Evolutionary conservation across 2,329 filamentous ascomycete genomes (phyloP).

Genomic region (Cylindrodendrum hubeiense): DNA sequence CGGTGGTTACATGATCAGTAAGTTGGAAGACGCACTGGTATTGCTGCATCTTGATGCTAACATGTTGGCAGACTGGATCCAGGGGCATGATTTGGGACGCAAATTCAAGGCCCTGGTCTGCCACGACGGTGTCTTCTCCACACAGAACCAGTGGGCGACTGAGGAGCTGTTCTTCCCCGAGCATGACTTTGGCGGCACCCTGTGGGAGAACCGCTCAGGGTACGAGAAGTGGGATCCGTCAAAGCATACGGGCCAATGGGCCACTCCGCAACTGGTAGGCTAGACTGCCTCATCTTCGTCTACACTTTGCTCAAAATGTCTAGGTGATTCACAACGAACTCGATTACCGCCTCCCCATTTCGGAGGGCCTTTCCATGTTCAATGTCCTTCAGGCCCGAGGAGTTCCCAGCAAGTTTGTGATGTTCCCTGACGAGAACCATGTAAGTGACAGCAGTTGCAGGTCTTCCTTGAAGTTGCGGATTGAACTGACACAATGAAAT

Average conservation of each 20-base stretch:
- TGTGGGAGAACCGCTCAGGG: constrained; percentile 71
- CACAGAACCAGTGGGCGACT: constrained; percentile 72
- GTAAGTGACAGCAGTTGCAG: constrained; percentile 44
- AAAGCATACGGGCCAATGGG: constrained; percentile 76
- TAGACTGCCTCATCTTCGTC: background rate
- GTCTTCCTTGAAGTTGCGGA: background rate
- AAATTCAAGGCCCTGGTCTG: constrained; percentile 90
- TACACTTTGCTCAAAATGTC: constrained; percentile 17
- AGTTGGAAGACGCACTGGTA: constrained; percentile 37
- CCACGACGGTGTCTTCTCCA: constrained; percentile 88
- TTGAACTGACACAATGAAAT: background rate
- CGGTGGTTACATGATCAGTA: constrained; percentile 81
- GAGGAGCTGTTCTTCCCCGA: constrained; percentile 80
- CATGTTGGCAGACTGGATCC: constrained; percentile 79
- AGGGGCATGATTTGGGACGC: constrained; percentile 84
- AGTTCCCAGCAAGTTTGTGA: constrained; percentile 82
- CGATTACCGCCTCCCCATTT: constrained; percentile 88
- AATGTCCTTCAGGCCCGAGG: constrained; percentile 84
- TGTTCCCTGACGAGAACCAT: constrained; percentile 82
- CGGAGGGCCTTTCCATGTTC: constrained; percentile 87
- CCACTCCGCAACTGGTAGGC: constrained; percentile 83
- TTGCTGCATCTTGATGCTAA: constrained; percentile 34
- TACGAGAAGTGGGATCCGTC: constrained; percentile 81
- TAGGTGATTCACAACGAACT: constrained; percentile 85
- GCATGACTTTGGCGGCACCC: constrained; percentile 74